Conservation (phyloP, 2,329 filamentous ascomycete species). For the Cladobotryum mycophilum region DNA sequence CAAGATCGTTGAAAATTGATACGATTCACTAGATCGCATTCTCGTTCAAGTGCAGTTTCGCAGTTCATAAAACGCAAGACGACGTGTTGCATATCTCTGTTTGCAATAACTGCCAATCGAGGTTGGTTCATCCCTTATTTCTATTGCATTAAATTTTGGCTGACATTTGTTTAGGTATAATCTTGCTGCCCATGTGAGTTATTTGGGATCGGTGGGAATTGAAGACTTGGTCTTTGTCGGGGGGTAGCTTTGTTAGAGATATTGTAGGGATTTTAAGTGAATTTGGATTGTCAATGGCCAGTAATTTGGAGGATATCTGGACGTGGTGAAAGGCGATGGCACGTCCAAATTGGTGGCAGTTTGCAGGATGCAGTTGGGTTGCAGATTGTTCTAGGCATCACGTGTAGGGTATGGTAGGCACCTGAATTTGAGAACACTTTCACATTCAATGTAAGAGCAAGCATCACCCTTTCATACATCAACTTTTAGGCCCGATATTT, state of each 20-base stretch:
- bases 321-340: neutral
- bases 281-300: too few relatives aligned
- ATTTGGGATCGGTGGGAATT: too few relatives aligned
- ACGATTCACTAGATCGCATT: neutral
- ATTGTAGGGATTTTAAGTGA: too few relatives aligned
- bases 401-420: slow-evolving; percentile 6
- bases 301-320: neutral
- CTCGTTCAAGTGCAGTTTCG: neutral
- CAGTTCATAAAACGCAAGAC: neutral
- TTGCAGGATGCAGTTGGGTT: neutral
- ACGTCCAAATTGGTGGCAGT: neutral
- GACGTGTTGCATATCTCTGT: too few relatives aligned
- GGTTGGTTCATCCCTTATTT: too few relatives aligned
- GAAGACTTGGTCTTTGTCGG: too few relatives aligned
- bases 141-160: too few relatives aligned
- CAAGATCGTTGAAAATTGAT: slow-evolving; percentile 7
- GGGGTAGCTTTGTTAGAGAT: too few relatives aligned
- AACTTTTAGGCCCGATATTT: neutral
- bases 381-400: slow-evolving; percentile 5
- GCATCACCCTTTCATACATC: neutral
- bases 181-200: too few relatives aligned
- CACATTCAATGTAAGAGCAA: neutral
- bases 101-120: too few relatives aligned
- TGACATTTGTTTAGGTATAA: too few relatives aligned
- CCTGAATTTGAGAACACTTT: too few relatives aligned